Evolutionary conservation across 768 basidiomycete species (phyloP).

Genomic region (Zangia roseola): DNA sequence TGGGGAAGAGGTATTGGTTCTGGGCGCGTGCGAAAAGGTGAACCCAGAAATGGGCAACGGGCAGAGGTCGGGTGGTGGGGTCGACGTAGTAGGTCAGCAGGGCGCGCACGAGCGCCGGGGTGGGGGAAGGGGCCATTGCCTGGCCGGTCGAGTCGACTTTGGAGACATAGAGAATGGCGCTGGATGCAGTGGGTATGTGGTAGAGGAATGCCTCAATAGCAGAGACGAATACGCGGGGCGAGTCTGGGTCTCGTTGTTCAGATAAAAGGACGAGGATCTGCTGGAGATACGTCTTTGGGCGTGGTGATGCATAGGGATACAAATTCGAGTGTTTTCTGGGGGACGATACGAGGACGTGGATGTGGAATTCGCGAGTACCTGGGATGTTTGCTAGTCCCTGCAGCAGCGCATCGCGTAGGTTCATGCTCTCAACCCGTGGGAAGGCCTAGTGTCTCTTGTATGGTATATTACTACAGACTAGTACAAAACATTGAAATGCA

Average conservation of each 20-base stretch:
- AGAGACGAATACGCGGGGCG: slow-evolving; percentile 62
- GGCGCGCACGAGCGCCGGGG: slow-evolving; percentile 62
- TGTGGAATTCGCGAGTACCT: slow-evolving; percentile 67
- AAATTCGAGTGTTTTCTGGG: slow-evolving; percentile 66
- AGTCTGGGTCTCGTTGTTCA: slow-evolving; percentile 50
- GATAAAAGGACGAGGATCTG: slow-evolving; percentile 77
- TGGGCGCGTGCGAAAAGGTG: slow-evolving; percentile 92
- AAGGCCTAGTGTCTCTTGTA: slow-evolving; percentile 3
- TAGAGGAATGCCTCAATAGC: slow-evolving; percentile 82
- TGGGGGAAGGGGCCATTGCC: slow-evolving; percentile 60
- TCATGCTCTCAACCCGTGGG: slow-evolving; percentile 34
- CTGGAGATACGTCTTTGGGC: slow-evolving; percentile 67
- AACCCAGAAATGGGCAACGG: slow-evolving; percentile 63
- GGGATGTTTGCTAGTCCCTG: slow-evolving; percentile 54
- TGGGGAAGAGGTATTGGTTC: slow-evolving; percentile 91
- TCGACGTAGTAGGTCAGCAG: slow-evolving; percentile 66
- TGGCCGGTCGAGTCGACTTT: slow-evolving; percentile 95
- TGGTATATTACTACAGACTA: slow-evolving; percentile 25
- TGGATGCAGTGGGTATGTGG: slow-evolving; percentile 64
- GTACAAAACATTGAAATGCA: slow-evolving; percentile 1
- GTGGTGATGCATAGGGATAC: slow-evolving; percentile 72
- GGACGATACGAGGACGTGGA: slow-evolving; percentile 71
- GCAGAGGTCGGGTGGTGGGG: slow-evolving; percentile 58
- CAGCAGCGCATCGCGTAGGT: slow-evolving; percentile 63
- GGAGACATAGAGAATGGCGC: slow-evolving; percentile 81